phyloP scores from a whole-genome alignment of 768 basidiomycete genomes.

The Trametopsis cervina region DNA sequence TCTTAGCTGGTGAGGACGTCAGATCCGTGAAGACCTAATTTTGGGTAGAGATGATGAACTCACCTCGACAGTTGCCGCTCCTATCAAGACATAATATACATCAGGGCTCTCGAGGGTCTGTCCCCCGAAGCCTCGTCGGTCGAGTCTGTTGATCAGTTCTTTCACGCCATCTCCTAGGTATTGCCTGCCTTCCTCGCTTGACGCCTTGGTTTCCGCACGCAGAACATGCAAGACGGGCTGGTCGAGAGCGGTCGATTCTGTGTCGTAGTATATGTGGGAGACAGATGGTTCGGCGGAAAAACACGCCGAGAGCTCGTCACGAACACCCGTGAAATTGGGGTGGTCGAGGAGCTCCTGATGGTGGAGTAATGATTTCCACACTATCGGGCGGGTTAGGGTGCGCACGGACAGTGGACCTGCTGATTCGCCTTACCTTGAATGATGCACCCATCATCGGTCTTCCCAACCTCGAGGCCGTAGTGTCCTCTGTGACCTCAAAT shows the following conservation, averaged over 20 bases:
- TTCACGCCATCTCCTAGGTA: not conserved
- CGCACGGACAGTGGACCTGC: too few species aligned
- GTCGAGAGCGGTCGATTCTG: not conserved
- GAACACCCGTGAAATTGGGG: not conserved
- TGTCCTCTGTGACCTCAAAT: not conserved
- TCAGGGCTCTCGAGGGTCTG: conserved; percentile 1
- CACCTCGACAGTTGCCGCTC: not conserved
- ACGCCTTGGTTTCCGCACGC: not conserved
- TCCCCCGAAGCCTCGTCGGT: not conserved
- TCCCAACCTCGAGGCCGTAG: not conserved
- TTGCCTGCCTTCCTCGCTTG: not conserved
- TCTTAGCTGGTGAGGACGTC: not conserved
- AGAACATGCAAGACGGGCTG: not conserved
- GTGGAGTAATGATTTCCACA: not conserved
- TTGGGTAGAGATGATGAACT: not conserved
- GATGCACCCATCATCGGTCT: not conserved
- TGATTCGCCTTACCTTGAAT: not conserved
- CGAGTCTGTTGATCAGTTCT: not conserved
- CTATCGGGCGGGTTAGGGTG: not conserved
- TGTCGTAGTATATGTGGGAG: not conserved
- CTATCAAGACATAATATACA: not conserved
- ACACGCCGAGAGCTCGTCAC: not conserved
- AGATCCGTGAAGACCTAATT: too few species aligned
- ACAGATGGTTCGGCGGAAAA: not conserved
- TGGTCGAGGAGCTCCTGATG: not conserved